A percentile compares a stretch with the other conserved stretches of the same genome.
Evolutionary conservation across 345 rosid genomes (phyloP).

Genomic region (Stellera chamaejasme): DNA sequence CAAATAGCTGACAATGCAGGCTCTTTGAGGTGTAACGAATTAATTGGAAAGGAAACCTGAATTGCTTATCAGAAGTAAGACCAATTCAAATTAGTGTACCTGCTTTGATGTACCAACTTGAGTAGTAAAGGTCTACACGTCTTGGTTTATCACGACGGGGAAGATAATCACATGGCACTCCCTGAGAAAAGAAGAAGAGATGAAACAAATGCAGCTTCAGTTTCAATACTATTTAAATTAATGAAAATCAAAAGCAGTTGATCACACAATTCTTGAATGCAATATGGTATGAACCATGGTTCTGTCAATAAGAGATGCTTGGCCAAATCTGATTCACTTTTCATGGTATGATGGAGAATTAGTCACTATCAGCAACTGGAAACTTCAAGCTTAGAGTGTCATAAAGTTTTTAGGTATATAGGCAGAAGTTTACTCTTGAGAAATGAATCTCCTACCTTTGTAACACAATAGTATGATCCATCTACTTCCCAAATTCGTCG

Average conservation of each 20-base stretch:
- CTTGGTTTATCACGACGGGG: conserved; percentile 46
- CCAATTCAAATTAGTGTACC: conserved; percentile 25
- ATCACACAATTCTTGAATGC: not conserved
- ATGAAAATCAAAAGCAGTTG: not conserved
- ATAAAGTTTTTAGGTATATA: too few species aligned
- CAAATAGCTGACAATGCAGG: too few species aligned
- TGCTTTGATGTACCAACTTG: conserved; percentile 79
- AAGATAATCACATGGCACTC: conserved; percentile 44
- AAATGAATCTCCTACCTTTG: conserved; percentile 48
- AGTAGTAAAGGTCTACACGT: conserved; percentile 69
- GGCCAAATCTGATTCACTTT: too few species aligned
- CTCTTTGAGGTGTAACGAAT: too few species aligned
- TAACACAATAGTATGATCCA: conserved; percentile 58
- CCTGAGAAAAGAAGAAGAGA: conserved; percentile 26
- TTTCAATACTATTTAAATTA: not conserved
- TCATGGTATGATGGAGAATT: too few species aligned
- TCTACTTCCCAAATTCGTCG: conserved; percentile 72
- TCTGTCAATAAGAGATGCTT: too few species aligned
- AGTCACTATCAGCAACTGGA: too few species aligned
- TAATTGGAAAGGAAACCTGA: not conserved
- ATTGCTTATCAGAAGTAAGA: not conserved
- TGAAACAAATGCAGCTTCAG: not conserved
- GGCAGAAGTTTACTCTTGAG: too few species aligned
- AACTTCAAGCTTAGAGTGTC: too few species aligned
- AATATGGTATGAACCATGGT: too few species aligned